phyloP scores from a whole-genome alignment of 768 basidiomycete genomes.

The Pleurotus tuoliensis region DNA sequence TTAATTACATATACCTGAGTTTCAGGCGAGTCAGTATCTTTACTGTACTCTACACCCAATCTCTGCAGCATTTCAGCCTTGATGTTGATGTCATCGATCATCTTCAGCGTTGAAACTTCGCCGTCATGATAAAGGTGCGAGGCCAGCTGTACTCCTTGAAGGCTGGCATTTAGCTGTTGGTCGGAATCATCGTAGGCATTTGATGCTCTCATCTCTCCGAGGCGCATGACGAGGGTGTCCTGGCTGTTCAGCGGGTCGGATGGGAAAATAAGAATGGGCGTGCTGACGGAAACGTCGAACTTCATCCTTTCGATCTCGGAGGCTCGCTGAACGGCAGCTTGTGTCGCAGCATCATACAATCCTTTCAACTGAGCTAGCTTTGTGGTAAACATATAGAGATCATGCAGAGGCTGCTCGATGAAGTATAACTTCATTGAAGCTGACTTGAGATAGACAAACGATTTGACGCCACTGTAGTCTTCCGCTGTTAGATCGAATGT shows the following conservation, averaged over 20 bases:
- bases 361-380: slow-evolving; percentile 91
- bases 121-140: slow-evolving; percentile 58
- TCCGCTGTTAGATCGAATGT: slow-evolving; percentile 78
- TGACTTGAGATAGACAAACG: slow-evolving; percentile 75
- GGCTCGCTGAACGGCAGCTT: slow-evolving; percentile 88
- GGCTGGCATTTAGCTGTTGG: slow-evolving; percentile 67
- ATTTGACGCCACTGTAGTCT: slow-evolving; percentile 75
- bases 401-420: slow-evolving; percentile 86
- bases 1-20: slow-evolving; percentile 53
- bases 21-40: slow-evolving; percentile 57
- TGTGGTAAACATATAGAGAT: slow-evolving; percentile 76
- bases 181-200: slow-evolving; percentile 62
- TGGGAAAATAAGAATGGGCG: slow-evolving; percentile 90
- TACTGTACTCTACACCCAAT: slow-evolving; percentile 46
- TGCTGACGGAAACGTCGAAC: slow-evolving; percentile 85
- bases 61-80: slow-evolving; percentile 64
- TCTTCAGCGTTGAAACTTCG: slow-evolving; percentile 59
- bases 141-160: slow-evolving; percentile 79
- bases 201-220: slow-evolving; percentile 84
- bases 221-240: slow-evolving; percentile 73
- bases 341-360: slow-evolving; percentile 89
- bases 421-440: slow-evolving; percentile 89
- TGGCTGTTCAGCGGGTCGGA: slow-evolving; percentile 53
- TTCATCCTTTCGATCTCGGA: slow-evolving; percentile 94
- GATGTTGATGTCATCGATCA: slow-evolving; percentile 89